Conservation (phyloP, 768 basidiomycete genomes). For the Xerocomellus dryophilus region DNA sequence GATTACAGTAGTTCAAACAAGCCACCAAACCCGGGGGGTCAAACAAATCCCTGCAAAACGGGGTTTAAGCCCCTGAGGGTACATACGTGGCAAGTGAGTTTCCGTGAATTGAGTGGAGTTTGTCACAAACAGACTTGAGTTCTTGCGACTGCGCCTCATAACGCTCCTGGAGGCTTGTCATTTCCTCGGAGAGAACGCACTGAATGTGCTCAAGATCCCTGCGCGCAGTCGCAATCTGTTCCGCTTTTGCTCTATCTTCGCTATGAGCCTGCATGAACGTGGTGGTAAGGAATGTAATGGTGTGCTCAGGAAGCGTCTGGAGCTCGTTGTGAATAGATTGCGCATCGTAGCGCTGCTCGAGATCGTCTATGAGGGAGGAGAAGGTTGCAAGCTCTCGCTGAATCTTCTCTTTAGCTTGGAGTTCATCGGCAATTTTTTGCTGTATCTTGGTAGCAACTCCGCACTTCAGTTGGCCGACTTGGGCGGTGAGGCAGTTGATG, state of each 20-base stretch:
- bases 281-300: background rate
- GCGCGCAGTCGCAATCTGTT: background rate
- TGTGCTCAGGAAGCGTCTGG: too few species aligned
- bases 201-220: constrained; percentile 1
- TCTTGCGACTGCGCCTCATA: background rate
- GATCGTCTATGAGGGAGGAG: too few species aligned
- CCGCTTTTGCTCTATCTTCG: background rate
- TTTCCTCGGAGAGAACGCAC: background rate
- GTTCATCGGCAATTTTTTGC: background rate
- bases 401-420: too few species aligned
- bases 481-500: background rate
- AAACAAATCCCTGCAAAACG: too few species aligned
- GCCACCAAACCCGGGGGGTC: too few species aligned
- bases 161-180: background rate
- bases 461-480: background rate
- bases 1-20: too few species aligned
- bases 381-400: too few species aligned
- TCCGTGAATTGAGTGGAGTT: background rate
- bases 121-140: background rate
- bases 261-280: background rate
- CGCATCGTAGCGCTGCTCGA: too few species aligned
- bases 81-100: too few species aligned
- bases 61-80: too few species aligned
- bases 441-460: background rate
- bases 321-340: too few species aligned